Base-by-base conservation (phyloP, 2,329 filamentous ascomycete genomes). In the Diaporthe aspalathi region DNA sequence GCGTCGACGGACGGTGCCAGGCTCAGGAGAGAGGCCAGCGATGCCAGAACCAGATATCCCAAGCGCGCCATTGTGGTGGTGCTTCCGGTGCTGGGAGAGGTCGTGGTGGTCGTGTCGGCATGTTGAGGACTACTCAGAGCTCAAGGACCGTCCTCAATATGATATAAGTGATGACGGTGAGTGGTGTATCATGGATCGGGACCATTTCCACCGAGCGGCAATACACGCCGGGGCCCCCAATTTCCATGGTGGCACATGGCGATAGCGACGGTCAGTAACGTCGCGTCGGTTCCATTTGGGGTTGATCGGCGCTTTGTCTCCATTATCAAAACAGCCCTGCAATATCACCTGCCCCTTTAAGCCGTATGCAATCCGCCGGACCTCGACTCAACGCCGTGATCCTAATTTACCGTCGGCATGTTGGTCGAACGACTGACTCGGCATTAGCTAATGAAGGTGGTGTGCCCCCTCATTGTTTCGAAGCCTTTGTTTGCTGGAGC, bases 201-300 rank as follows among this genome's bases (percentile, higher is more conserved):
- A 32, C 22, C 14, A 62, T 50, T 65, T 67, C 24, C 32, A 68
- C 71, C 71, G 71, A 72, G 45, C 45, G 47, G 68, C 43, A 50
- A 70, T 40, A 54, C 22, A 40, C 12, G 29, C 29, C 66, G 53
- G 60, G 60, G 66, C 60, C 29, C 40, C 43, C 43, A 57, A 56
- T 60, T 68, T 68, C 66, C 66, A 24, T 60, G 66, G 66, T 57
- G 29, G 22, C 32, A 68, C 47, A 32, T 38, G 17, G 53, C 66
- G 52, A 68, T 68, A 49, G 43, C 50, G 32, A 68, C 53, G 52
- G 60, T 43, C 60, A 63, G 60, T 49, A 63, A 63, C 60, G 60
- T 63, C 60, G 60, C 43, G 60, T 63, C 17, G 16, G 60, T 5
- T 63, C 60, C 60, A 24, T 24, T 63, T 38, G 60, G 60, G 60